Evolutionary conservation across 345 rosid genomes (phyloP), one percentile per base, ranked within the genome.

Genomic region (Moringa oleifera): DNA sequence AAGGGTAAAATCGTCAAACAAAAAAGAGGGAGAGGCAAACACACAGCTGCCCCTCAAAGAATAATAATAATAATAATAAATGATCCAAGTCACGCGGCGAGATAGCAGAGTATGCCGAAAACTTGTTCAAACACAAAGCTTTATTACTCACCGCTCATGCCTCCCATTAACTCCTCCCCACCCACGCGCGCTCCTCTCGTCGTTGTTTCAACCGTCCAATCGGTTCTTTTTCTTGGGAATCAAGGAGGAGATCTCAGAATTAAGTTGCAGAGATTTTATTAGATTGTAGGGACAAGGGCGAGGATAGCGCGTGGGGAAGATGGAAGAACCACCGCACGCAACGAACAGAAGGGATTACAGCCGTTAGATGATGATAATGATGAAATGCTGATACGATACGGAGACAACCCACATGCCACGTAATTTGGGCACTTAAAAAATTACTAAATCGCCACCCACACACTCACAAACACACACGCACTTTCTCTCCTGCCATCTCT

Each of bases 41-140:
- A n/a, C n/a, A n/a, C n/a, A n/a, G n/a, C n/a, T n/a, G n/a, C n/a
- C n/a, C n/a, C n/a, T n/a, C n/a, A n/a, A n/a, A n/a, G n/a, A n/a
- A n/a, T n/a, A n/a, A n/a, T n/a, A n/a, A n/a, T n/a, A 20, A 52
- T n/a, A 52, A n/a, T n/a, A 11, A 41, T 41, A 55, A 68, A 6
- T 65, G 64, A 69, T 55, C 80, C 80, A 70, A 64, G 64, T 67
- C 69, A 65, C 71, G 69, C 76, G 71, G 74, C 80, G 78, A 64
- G 61, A 21, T 59, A 75, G 68, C 64, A 57, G 80, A 72, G 69
- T 61, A 63, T 66, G 77, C 75, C 63, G 79, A 75, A 73, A 69
- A 61, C 71, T 72, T 71, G 65, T 67, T 73, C 73, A 61, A 64
- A 61, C 68, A 41, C 33, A 3, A 3, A 28, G 33, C 5, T 28